Conservation (phyloP, 768 basidiomycete genomes). For the Mrakia frigida region DNA sequence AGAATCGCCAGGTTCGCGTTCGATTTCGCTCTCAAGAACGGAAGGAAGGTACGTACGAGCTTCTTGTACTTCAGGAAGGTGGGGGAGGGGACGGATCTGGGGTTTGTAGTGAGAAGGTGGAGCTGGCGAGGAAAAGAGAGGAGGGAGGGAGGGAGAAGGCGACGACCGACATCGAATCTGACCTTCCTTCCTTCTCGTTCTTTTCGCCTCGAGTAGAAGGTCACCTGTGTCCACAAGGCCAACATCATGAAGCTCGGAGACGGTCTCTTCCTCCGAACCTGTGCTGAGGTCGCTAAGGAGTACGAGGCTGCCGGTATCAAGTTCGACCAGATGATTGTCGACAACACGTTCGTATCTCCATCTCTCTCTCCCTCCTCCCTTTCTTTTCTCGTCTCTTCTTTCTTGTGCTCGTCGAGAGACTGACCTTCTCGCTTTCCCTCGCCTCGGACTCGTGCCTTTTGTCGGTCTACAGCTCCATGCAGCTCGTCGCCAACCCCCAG, state of each 20-base stretch:
- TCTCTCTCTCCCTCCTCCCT: background rate
- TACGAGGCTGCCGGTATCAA: conserved; percentile 88
- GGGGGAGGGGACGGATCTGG: background rate
- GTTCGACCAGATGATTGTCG: conserved; percentile 97
- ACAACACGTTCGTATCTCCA: conserved; percentile 68
- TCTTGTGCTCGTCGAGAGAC: background rate
- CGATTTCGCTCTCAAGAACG: conserved; percentile 97
- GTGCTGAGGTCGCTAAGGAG: conserved; percentile 92
- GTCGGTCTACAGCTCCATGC: conserved; percentile 74
- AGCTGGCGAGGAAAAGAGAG: background rate
- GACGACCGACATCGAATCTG: background rate
- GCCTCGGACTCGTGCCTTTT: too few relatives aligned
- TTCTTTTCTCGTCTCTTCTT: background rate
- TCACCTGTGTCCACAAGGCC: conserved; percentile 99
- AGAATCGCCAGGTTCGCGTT: conserved; percentile 96
- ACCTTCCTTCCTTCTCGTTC: background rate
- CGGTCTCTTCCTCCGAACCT: conserved; percentile 96
- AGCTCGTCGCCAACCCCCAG: conserved; percentile 87
- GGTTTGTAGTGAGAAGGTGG: background rate
- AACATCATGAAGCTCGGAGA: conserved; percentile 99
- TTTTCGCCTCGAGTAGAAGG: conserved; percentile 60
- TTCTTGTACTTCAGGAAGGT: background rate
- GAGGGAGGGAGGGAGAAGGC: background rate
- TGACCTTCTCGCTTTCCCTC: too few relatives aligned
- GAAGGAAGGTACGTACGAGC: conserved; percentile 69